Evolutionary conservation across 768 basidiomycete genomes (phyloP).

Genomic region (Termitomyces heimii): DNA sequence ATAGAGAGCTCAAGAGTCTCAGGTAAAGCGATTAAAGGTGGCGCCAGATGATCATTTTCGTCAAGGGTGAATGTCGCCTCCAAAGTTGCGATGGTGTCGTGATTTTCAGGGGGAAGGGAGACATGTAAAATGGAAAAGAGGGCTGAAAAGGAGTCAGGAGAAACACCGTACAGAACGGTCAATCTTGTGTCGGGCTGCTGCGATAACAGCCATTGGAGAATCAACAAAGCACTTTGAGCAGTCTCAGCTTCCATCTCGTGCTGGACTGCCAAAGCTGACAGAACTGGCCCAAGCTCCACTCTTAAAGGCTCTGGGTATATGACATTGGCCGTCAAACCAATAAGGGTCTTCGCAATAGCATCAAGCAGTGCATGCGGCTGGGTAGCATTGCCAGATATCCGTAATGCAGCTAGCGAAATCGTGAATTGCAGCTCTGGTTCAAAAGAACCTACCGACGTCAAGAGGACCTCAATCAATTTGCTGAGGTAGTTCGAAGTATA

Average conservation of each 20-base stretch:
- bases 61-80: constrained; percentile 30
- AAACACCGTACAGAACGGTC: constrained; percentile 43
- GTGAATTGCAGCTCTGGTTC: constrained; percentile 23
- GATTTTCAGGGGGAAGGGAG: constrained; percentile 20
- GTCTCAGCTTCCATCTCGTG: constrained; percentile 27
- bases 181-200: constrained; percentile 39
- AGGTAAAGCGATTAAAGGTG: constrained; percentile 28
- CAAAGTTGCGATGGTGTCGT: constrained; percentile 15
- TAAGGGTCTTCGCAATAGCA: constrained; percentile 19
- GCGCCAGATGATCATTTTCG: constrained; percentile 30
- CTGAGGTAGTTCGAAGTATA: constrained; percentile 39
- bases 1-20: constrained; percentile 39
- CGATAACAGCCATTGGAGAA: constrained; percentile 52
- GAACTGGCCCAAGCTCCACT: constrained; percentile 27
- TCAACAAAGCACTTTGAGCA: constrained; percentile 32
- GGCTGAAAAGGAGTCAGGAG: constrained; percentile 36
- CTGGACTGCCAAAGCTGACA: constrained; percentile 22
- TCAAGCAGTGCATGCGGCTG: constrained; percentile 11
- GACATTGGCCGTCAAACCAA: constrained; percentile 14
- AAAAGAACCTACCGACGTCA: constrained; percentile 19
- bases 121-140: constrained; percentile 34
- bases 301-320: constrained; percentile 24
- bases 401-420: constrained; percentile 26
- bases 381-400: constrained; percentile 19
- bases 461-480: constrained; percentile 28